These are phyloP conservation scores for Hypoxylon sp. DNA, from an alignment of 2,329 filamentous ascomycete species.

Conservation along the genomic window DNA sequence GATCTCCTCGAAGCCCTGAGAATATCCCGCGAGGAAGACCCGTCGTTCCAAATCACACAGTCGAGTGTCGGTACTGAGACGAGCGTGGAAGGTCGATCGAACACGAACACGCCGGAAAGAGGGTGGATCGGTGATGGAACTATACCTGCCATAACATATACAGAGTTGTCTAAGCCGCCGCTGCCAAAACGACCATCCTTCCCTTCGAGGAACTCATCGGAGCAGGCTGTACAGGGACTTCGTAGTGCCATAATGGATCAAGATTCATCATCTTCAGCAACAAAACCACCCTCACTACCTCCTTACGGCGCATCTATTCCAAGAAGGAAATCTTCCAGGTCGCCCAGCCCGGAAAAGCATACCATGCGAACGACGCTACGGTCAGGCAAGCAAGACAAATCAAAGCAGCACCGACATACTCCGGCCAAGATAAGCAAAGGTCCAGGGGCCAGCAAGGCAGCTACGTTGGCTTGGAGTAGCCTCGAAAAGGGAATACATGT, in stretches of 20 bases:
- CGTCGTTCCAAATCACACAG: conserved; percentile 48
- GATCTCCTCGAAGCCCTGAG: conserved; percentile 87
- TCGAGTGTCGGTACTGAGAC: conserved; percentile 41
- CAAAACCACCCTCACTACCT: conserved; percentile 48
- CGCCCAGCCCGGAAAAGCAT: conserved; percentile 71
- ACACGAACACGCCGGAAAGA: conserved; percentile 50
- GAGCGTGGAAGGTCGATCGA: conserved; percentile 36
- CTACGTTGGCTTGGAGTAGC: conserved; percentile 72
- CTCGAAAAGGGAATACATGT: conserved; percentile 47
- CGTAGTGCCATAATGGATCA: conserved; percentile 45
- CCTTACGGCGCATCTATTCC: conserved; percentile 52
- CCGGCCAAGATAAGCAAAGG: conserved; percentile 61
- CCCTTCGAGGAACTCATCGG: conserved; percentile 67
- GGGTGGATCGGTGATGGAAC: conserved; percentile 85
- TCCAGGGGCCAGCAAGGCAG: conserved; percentile 71
- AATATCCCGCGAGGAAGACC: conserved; percentile 68
- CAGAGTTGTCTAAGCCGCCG: conserved; percentile 80
- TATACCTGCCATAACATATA: conserved; percentile 83
- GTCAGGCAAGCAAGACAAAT: conserved; percentile 62
- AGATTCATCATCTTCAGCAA: conserved; percentile 47
- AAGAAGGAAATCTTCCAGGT: conserved; percentile 58
- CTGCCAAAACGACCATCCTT: conserved; percentile 69
- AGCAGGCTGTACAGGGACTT: conserved; percentile 58
- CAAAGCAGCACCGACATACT: conserved; percentile 57
- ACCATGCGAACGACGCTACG: conserved; percentile 73